Evolutionary conservation across 805 yeast genomes (phyloP).

Genomic region (Cyberlindnera amylophila): DNA sequence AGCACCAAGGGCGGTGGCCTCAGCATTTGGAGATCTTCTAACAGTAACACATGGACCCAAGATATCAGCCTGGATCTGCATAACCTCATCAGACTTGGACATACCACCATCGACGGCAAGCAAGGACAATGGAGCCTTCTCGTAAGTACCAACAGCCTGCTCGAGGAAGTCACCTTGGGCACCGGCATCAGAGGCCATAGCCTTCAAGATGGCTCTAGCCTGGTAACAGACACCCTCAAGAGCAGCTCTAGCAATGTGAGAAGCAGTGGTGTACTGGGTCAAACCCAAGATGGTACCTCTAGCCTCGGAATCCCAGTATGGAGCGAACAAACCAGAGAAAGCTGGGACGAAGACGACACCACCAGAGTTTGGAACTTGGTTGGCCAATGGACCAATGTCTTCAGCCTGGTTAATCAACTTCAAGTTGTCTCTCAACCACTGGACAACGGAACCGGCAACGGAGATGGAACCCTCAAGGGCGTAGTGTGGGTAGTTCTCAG

Average conservation of each 20-base stretch:
- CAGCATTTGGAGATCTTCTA: constrained; percentile 74
- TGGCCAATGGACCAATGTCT: constrained; percentile 88
- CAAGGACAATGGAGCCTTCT: constrained; percentile 47
- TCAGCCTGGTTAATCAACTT: constrained; percentile 75
- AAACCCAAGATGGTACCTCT: constrained; percentile 91
- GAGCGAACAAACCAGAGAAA: constrained; percentile 89
- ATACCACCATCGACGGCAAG: constrained; percentile 93
- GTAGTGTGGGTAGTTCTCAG: constrained; percentile 60
- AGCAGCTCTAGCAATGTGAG: constrained; percentile 92
- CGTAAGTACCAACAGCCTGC: constrained; percentile 38
- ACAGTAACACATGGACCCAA: constrained; percentile 84
- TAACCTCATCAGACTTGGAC: constrained; percentile 85
- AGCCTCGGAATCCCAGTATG: constrained; percentile 92
- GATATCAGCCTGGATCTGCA: constrained; percentile 92
- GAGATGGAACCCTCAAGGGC: constrained; percentile 96
- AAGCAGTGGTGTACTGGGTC: constrained; percentile 87
- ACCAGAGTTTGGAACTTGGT: constrained; percentile 74
- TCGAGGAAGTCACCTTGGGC: constrained; percentile 51
- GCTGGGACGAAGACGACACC: constrained; percentile 96
- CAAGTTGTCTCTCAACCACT: constrained; percentile 90
- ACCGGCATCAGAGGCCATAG: constrained; percentile 85
- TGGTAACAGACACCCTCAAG: constrained; percentile 94
- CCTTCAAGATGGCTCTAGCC: constrained; percentile 83
- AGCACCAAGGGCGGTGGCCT: constrained; percentile 94
- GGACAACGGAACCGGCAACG: constrained; percentile 91